A percentile compares a stretch with the other conserved stretches of the same genome.
These are phyloP conservation scores for Suillus bovinus DNA, from an alignment of 768 basidiomycete species.

Conservation along the genomic window DNA sequence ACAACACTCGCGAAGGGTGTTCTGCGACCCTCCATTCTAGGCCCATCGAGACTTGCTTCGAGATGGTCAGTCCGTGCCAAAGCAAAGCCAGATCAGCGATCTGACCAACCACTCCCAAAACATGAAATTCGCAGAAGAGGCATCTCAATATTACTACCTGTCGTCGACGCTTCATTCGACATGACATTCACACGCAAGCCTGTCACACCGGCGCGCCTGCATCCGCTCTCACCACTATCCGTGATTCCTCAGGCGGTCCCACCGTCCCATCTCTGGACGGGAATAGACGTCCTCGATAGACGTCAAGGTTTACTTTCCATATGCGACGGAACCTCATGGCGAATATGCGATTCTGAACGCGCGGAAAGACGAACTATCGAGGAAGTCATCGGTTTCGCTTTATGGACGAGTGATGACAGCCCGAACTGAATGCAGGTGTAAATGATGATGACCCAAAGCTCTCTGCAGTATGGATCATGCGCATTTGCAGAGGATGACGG, in stretches of 20 bases:
- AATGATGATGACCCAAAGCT: conserved; percentile 65
- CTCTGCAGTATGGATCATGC: conserved; percentile 85
- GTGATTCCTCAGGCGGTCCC: conserved; percentile 60
- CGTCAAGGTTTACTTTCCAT: conserved; percentile 85
- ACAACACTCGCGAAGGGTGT: conserved; percentile 28
- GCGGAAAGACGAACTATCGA: conserved; percentile 86
- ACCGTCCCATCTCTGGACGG: conserved; percentile 77
- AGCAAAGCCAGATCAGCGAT: conserved; percentile 22
- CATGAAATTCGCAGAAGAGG: conserved; percentile 31
- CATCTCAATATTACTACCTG: conserved; percentile 28
- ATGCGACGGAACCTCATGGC: conserved; percentile 59
- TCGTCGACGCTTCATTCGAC: conserved; percentile 20
- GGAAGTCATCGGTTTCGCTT: conserved; percentile 90
- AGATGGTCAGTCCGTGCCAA: conserved; percentile 54
- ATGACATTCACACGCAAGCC: conserved; percentile 54
- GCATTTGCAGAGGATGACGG: conserved; percentile 97
- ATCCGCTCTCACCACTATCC: conserved; percentile 73
- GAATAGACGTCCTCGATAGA: conserved; percentile 60
- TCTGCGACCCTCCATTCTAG: conserved; percentile 24
- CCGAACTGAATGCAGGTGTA: conserved; percentile 70
- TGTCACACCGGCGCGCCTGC: conserved; percentile 43
- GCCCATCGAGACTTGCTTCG: conserved; percentile 47
- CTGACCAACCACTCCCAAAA: conserved; percentile 21
- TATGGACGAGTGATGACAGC: conserved; percentile 85
- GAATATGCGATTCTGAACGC: conserved; percentile 74